Evolutionary conservation across 2,329 filamentous ascomycete species (phyloP).

Genomic region (Myriangium duriaei): DNA sequence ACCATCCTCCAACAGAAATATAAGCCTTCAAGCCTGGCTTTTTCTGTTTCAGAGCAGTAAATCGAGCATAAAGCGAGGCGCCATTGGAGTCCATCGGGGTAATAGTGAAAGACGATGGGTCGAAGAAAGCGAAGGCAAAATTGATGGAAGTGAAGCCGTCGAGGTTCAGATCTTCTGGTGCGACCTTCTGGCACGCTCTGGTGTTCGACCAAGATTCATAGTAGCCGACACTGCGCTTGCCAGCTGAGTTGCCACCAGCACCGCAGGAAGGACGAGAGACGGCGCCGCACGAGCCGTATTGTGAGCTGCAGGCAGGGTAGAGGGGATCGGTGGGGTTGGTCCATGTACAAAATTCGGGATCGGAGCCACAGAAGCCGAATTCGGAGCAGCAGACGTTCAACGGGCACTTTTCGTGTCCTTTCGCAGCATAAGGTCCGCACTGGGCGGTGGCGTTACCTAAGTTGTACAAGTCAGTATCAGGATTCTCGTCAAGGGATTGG

Average conservation of each 20-base stretch:
- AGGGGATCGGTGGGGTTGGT: constrained; percentile 1
- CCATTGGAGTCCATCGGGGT: constrained; percentile 18
- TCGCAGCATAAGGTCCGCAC: constrained; percentile 10
- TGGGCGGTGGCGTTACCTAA: constrained; percentile 12
- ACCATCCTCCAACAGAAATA: constrained; percentile 12
- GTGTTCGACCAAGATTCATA: constrained; percentile 14
- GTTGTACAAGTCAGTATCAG: too few species aligned
- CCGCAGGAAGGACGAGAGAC: constrained; percentile 1
- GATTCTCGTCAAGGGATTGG: too few species aligned
- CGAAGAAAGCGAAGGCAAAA: constrained; percentile 22
- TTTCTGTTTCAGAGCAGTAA: constrained; percentile 8
- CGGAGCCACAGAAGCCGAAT: constrained; percentile 10
- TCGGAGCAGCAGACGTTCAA: constrained; percentile 14
- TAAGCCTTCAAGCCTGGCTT: constrained; percentile 9
- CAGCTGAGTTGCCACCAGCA: neutral
- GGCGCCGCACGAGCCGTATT: neutral
- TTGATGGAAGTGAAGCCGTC: constrained; percentile 12
- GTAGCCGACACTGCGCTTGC: constrained; percentile 11
- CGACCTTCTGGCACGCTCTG: constrained; percentile 10
- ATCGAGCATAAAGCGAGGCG: constrained; percentile 10
- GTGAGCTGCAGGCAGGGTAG: neutral
- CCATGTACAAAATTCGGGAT: constrained; percentile 9
- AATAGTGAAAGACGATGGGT: constrained; percentile 22
- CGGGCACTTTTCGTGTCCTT: constrained; percentile 10
- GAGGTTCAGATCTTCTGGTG: constrained; percentile 5